Evolutionary conservation across 352 stramenopile species (phyloP).

Genomic region (Phytopythium boreale): DNA sequence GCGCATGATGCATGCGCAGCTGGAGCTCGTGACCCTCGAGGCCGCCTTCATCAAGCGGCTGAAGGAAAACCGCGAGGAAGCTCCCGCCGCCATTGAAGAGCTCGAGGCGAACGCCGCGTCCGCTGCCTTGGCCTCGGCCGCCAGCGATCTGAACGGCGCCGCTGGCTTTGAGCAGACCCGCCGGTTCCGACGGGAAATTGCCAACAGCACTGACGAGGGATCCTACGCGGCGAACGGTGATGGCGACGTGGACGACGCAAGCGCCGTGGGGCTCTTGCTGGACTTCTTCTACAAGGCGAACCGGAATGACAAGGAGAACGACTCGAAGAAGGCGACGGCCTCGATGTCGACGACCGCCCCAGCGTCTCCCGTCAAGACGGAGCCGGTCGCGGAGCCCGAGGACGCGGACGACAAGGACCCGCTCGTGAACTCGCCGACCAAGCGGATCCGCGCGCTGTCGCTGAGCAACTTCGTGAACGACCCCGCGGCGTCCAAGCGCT

Average conservation of each 20-base stretch:
- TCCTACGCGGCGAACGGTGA: constrained; percentile 28
- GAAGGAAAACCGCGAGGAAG: constrained; percentile 78
- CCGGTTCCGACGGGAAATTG: constrained; percentile 25
- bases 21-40: constrained; percentile 71
- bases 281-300: constrained; percentile 86
- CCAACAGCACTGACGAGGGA: constrained; percentile 19
- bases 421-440: constrained; percentile 60
- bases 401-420: constrained; percentile 31
- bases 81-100: constrained; percentile 48
- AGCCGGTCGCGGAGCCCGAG: constrained; percentile 15
- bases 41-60: constrained; percentile 73
- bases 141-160: constrained; percentile 19
- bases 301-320: constrained; percentile 45
- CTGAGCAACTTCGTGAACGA: constrained; percentile 55
- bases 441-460: constrained; percentile 71
- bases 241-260: constrained; percentile 50
- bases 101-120: constrained; percentile 26
- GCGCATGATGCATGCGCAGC: constrained; percentile 67
- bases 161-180: constrained; percentile 17
- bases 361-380: constrained; percentile 15
- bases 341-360: neutral
- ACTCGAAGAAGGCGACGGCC: constrained; percentile 9
- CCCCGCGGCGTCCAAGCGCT: constrained; percentile 52
- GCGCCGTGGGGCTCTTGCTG: constrained; percentile 62
- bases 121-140: constrained; percentile 13